phyloP scores from a whole-genome alignment of 352 stramenopile genomes.

The Phytophthora cactorum region DNA sequence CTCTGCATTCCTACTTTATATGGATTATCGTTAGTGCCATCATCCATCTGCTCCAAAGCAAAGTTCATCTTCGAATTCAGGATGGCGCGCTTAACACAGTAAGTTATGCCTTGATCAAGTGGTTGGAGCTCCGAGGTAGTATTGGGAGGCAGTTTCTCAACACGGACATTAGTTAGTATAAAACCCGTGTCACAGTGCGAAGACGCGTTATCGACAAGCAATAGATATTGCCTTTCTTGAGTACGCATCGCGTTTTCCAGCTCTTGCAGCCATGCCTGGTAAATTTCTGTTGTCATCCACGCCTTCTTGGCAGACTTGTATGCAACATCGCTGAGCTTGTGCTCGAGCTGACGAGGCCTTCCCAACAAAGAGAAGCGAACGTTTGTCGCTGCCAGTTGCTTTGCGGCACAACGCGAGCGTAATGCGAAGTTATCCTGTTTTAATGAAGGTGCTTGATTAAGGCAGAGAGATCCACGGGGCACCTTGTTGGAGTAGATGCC shows the following conservation, averaged over 20 bases:
- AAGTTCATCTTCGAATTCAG: conserved; percentile 11
- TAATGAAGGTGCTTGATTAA: not conserved
- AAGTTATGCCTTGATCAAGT: conserved; percentile 17
- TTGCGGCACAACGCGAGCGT: conserved; percentile 6
- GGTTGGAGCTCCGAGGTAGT: conserved; percentile 13
- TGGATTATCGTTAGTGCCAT: conserved; percentile 6
- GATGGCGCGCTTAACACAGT: conserved; percentile 9
- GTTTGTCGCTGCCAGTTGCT: not conserved
- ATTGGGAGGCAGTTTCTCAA: conserved; percentile 5
- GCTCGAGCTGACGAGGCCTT: not conserved
- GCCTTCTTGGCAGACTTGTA: not conserved
- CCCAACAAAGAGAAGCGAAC: not conserved
- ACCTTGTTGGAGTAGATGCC: conserved; percentile 8
- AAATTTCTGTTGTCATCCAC: conserved; percentile 5
- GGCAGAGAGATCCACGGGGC: not conserved
- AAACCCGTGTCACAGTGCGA: conserved; percentile 7
- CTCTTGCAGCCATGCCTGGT: not conserved
- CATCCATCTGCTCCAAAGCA: conserved; percentile 8
- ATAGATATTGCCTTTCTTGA: not conserved
- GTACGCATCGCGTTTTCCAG: conserved; percentile 1
- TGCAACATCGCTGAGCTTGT: not conserved
- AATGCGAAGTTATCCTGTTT: conserved; percentile 4
- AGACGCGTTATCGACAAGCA: conserved; percentile 7
- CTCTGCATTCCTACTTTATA: conserved; percentile 16
- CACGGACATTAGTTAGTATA: conserved; percentile 8